These are phyloP conservation scores for Ophidiomyces ophidiicola DNA, from an alignment of 2,329 filamentous ascomycete genomes.

Conservation along the genomic window DNA sequence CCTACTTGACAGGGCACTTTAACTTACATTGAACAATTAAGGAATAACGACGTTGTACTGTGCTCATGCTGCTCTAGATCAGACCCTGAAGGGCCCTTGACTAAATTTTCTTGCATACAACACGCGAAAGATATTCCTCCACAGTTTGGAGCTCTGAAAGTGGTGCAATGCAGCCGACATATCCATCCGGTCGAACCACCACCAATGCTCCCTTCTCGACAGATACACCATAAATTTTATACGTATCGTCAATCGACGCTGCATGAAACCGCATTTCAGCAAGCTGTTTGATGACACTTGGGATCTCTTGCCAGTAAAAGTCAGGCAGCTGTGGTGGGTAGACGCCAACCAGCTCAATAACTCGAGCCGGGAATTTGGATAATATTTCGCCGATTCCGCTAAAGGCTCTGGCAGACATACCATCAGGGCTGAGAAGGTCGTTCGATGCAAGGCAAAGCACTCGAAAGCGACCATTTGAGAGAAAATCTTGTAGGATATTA, in stretches of 20 bases:
- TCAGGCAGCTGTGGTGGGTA: constrained; percentile 20
- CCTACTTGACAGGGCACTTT: too few species aligned
- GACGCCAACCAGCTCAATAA: constrained; percentile 27
- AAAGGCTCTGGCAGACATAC: constrained; percentile 21
- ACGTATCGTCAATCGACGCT: constrained; percentile 25
- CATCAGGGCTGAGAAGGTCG: constrained; percentile 24
- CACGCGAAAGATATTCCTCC: constrained; percentile 19
- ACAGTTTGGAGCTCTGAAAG: constrained; percentile 19
- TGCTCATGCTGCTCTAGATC: neutral
- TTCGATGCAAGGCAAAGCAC: constrained; percentile 26
- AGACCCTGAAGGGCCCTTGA: neutral
- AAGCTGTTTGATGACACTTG: constrained; percentile 22
- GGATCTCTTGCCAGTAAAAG: constrained; percentile 27
- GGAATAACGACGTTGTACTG: neutral
- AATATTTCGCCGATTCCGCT: constrained; percentile 19
- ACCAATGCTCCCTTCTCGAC: constrained; percentile 23
- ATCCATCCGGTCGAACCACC: constrained; percentile 31
- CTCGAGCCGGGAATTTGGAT: constrained; percentile 19
- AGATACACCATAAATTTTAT: constrained; percentile 27
- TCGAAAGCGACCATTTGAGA: constrained; percentile 29
- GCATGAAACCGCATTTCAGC: constrained; percentile 29
- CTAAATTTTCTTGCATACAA: constrained; percentile 4
- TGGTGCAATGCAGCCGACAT: constrained; percentile 22
- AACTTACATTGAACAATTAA: too few species aligned
- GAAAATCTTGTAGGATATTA: constrained; percentile 22